These are phyloP conservation scores for Petunia secreta DNA, from an alignment of 257 asterid species.

Conservation along the genomic window DNA sequence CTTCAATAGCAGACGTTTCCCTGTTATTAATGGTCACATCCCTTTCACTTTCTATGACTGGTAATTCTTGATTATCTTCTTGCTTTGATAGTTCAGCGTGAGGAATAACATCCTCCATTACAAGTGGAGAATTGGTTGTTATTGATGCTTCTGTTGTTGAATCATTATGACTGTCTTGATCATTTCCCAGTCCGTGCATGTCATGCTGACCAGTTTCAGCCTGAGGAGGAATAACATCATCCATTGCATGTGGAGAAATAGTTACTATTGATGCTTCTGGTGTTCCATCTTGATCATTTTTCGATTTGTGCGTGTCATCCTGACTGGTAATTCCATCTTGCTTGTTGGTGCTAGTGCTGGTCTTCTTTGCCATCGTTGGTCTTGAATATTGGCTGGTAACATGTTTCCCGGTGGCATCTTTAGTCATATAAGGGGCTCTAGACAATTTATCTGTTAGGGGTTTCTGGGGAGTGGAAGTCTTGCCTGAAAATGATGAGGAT, in stretches of 20 bases:
- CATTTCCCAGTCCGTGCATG: neutral
- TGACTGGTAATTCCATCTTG: slow-evolving; percentile 22
- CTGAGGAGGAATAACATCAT: slow-evolving; percentile 16
- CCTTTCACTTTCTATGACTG: slow-evolving; percentile 23
- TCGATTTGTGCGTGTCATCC: neutral
- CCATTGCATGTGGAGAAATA: neutral
- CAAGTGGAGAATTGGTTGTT: slow-evolving; percentile 11
- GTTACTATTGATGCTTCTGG: neutral
- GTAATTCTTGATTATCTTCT: slow-evolving; percentile 42
- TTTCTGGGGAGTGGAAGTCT: slow-evolving; percentile 32
- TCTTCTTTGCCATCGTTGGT: slow-evolving; percentile 41
- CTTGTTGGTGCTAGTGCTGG: slow-evolving; percentile 34
- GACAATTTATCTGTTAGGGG: slow-evolving; percentile 34
- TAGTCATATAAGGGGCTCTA: slow-evolving; percentile 34
- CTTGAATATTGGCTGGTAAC: slow-evolving; percentile 34
- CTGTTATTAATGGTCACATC: slow-evolving; percentile 21
- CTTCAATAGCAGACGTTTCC: slow-evolving; percentile 25
- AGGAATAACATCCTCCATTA: slow-evolving; percentile 29
- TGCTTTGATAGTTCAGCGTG: slow-evolving; percentile 41
- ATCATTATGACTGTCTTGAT: slow-evolving; percentile 5
- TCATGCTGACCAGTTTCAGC: slow-evolving; percentile 2
- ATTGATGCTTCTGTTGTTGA: slow-evolving; percentile 33
- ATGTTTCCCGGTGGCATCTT: slow-evolving; percentile 43
- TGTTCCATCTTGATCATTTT: slow-evolving; percentile 11
- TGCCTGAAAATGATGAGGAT: slow-evolving; percentile 49